phyloP scores from a whole-genome alignment of 225 moss, liverwort and hornwort genomes.

The Ulota crispa region DNA sequence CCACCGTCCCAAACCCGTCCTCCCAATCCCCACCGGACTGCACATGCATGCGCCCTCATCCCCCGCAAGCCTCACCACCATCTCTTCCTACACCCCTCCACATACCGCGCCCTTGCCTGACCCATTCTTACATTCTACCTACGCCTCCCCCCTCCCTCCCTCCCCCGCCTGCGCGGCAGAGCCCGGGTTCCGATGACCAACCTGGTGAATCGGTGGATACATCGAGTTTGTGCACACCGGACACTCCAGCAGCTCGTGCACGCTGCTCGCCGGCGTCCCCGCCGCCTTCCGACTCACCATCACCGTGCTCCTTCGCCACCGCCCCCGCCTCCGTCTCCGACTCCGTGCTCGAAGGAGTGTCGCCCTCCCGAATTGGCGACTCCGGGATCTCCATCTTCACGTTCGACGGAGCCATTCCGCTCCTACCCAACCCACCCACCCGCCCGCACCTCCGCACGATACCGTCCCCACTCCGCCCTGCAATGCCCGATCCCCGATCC shows the following conservation, averaged over 20 bases:
- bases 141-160: background rate
- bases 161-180: background rate
- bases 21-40: too few species aligned
- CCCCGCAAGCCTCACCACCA: too few species aligned
- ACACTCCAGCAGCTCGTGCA: conserved; percentile 97
- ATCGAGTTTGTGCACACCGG: conserved; percentile 99
- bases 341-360: conserved; percentile 86
- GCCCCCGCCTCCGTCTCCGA: conserved; percentile 79
- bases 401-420: conserved; percentile 57
- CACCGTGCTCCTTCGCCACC: conserved; percentile 71
- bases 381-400: conserved; percentile 87
- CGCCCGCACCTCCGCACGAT: background rate
- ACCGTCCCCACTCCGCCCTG: background rate
- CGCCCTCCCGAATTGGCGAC: conserved; percentile 88
- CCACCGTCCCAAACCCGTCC: too few species aligned
- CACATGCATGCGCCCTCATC: too few species aligned
- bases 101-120: too few species aligned
- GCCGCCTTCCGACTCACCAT: conserved; percentile 74
- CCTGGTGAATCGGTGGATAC: conserved; percentile 99
- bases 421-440: background rate
- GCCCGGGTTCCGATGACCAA: conserved; percentile 25
- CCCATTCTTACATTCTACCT: background rate
- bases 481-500: background rate
- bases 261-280: conserved; percentile 86
- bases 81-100: too few species aligned